Percentiles rank a stretch among this genome's conserved stretches.
phyloP scores from a whole-genome alignment of 2,329 filamentous ascomycete genomes.

The Phoma sp. region DNA sequence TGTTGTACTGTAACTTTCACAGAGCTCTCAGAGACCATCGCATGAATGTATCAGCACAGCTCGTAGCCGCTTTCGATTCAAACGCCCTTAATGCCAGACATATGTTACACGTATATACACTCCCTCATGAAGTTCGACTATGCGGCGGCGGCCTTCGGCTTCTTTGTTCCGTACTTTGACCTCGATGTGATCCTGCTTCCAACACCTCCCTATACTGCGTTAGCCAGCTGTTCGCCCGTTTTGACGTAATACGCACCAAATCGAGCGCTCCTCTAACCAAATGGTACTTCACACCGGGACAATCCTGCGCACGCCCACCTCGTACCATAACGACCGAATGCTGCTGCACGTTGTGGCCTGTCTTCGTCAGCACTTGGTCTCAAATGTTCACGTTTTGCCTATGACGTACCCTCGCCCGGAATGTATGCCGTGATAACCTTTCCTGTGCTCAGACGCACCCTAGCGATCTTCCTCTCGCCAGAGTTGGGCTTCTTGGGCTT shows the following conservation, averaged over 20 bases:
- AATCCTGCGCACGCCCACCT: conserved; percentile 93
- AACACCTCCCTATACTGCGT: conserved; percentile 77
- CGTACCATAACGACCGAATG: conserved; percentile 97
- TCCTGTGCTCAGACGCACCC: conserved; percentile 86
- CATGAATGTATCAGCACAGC: conserved; percentile 1
- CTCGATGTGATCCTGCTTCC: conserved; percentile 81
- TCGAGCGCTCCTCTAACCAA: conserved; percentile 90
- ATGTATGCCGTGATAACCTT: conserved; percentile 93
- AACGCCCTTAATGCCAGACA: conserved; percentile 37
- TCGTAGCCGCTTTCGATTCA: conserved; percentile 8
- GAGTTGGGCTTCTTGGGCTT: conserved; percentile 99
- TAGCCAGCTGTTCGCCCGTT: conserved; percentile 23
- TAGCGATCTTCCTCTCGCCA: conserved; percentile 92
- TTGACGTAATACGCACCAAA: conserved; percentile 69
- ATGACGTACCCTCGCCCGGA: conserved; percentile 77
- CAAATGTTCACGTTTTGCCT: neutral
- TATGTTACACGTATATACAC: conserved; percentile 40
- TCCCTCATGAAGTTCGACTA: conserved; percentile 20
- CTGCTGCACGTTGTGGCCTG: conserved; percentile 96
- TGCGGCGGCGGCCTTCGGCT: conserved; percentile 72
- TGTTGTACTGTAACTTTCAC: neutral
- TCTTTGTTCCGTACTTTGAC: conserved; percentile 99
- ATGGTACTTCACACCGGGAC: conserved; percentile 96
- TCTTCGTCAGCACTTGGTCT: conserved; percentile 17
- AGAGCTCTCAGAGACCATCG: neutral